phyloP scores from a whole-genome alignment of 2,329 filamentous ascomycete species.

The Pseudogymnoascus destructans region DNA sequence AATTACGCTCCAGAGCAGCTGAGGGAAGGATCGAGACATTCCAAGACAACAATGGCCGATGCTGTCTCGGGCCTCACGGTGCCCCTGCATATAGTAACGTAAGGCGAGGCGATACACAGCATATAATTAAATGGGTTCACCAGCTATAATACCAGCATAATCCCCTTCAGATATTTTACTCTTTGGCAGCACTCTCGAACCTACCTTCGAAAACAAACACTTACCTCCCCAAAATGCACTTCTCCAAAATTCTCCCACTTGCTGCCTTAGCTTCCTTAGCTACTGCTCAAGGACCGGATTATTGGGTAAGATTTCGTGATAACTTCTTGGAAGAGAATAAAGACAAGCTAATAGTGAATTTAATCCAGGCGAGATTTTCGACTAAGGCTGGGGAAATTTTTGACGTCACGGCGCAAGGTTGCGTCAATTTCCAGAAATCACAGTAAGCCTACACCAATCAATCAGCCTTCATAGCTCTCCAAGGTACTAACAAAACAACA shows the following conservation, averaged over 20 bases:
- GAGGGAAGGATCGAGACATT: background rate
- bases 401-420: background rate
- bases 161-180: background rate
- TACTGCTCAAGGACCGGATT: background rate
- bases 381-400: background rate
- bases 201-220: background rate
- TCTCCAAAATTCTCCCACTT: background rate
- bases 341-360: background rate
- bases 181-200: background rate
- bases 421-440: background rate
- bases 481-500: background rate
- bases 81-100: background rate
- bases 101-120: background rate
- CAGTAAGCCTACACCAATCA: background rate
- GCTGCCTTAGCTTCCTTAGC: background rate
- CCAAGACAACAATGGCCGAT: background rate
- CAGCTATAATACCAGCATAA: background rate
- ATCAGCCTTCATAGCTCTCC: background rate
- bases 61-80: background rate
- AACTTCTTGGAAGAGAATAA: background rate
- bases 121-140: background rate
- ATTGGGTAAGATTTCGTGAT: background rate
- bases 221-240: background rate
- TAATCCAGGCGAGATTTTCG: background rate
- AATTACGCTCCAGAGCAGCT: background rate